Conservation (phyloP, 768 basidiomycete genomes). For the Tubosaeta brunneosetosa region DNA sequence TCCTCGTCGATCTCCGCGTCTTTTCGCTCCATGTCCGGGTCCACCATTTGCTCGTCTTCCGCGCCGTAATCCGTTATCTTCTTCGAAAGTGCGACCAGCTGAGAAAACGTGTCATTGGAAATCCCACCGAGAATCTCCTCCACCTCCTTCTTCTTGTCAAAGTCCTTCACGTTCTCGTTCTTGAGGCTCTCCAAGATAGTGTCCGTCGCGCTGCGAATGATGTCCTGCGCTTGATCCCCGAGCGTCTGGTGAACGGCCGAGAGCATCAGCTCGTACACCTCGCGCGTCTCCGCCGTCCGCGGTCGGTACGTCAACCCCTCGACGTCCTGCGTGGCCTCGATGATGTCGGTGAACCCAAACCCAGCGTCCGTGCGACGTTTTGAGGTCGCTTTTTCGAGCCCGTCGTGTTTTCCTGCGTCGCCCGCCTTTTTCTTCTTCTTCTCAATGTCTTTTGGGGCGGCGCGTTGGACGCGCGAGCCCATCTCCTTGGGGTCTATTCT, state of each 20-base stretch:
- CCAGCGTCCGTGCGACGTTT: slow-evolving; percentile 61
- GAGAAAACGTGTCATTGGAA: slow-evolving; percentile 70
- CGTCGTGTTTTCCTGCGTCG: slow-evolving; percentile 46
- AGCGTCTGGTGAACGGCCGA: slow-evolving; percentile 75
- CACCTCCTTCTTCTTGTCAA: slow-evolving; percentile 95
- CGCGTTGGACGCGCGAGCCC: slow-evolving; percentile 84
- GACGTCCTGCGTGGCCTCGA: slow-evolving; percentile 89
- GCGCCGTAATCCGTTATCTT: slow-evolving; percentile 95
- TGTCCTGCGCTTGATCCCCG: slow-evolving; percentile 94
- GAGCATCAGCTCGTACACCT: slow-evolving; percentile 90
- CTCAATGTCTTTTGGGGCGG: slow-evolving; percentile 81
- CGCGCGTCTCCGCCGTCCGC: slow-evolving; percentile 88
- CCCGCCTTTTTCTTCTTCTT: slow-evolving; percentile 90
- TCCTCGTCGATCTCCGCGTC: slow-evolving; percentile 94
- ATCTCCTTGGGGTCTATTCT: slow-evolving; percentile 87
- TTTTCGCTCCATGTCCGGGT: slow-evolving; percentile 75
- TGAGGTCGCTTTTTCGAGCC: slow-evolving; percentile 50
- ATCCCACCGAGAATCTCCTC: slow-evolving; percentile 68
- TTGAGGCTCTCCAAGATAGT: slow-evolving; percentile 84
- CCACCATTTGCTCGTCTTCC: slow-evolving; percentile 74
- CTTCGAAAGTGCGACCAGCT: slow-evolving; percentile 80
- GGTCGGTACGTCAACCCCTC: slow-evolving; percentile 93
- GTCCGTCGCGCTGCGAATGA: slow-evolving; percentile 95
- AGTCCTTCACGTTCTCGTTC: slow-evolving; percentile 85
- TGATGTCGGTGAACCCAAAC: slow-evolving; percentile 85